Percentiles rank a stretch among this genome's conserved stretches.
Evolutionary conservation across 768 basidiomycete genomes (phyloP).

Genomic region (Russula virescens): DNA sequence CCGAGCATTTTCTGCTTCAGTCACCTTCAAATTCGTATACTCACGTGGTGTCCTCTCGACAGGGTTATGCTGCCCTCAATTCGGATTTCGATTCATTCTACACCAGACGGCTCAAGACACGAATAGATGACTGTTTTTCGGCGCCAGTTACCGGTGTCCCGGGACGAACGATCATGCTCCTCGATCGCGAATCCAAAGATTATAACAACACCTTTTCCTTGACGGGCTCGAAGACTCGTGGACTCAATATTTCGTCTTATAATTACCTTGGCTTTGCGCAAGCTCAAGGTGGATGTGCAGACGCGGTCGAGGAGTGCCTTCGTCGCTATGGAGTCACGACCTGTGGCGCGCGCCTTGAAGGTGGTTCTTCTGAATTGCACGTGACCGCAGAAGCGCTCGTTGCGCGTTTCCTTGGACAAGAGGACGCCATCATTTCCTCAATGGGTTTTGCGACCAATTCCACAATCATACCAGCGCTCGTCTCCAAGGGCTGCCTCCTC

Average conservation of each 20-base stretch:
- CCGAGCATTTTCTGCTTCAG: background rate
- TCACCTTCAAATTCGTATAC: constrained; percentile 14
- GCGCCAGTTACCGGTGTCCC: constrained; percentile 93
- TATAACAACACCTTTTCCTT: constrained; percentile 72
- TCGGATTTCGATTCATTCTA: constrained; percentile 99
- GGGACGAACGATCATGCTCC: constrained; percentile 81
- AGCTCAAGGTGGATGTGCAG: constrained; percentile 86
- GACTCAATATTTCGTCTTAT: constrained; percentile 95
- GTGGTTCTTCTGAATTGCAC: constrained; percentile 85
- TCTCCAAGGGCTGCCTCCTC: constrained; percentile 85
- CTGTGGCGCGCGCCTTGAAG: constrained; percentile 74
- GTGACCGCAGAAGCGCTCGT: constrained; percentile 76
- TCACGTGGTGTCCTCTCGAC: constrained; percentile 14
- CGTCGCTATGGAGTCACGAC: constrained; percentile 74
- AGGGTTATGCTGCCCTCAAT: constrained; percentile 96
- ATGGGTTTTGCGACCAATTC: constrained; percentile 99
- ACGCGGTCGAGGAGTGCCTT: constrained; percentile 84
- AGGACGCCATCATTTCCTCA: constrained; percentile 84
- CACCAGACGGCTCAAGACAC: constrained; percentile 88
- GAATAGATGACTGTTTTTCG: constrained; percentile 94
- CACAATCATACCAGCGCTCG: constrained; percentile 87
- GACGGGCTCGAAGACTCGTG: constrained; percentile 78
- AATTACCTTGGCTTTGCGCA: constrained; percentile 99
- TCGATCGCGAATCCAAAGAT: constrained; percentile 80
- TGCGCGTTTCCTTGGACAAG: constrained; percentile 82